Percentiles rank a stretch among this genome's conserved stretches.
phyloP scores from a whole-genome alignment of 441 rosid species.

The Adansonia gregorii region DNA sequence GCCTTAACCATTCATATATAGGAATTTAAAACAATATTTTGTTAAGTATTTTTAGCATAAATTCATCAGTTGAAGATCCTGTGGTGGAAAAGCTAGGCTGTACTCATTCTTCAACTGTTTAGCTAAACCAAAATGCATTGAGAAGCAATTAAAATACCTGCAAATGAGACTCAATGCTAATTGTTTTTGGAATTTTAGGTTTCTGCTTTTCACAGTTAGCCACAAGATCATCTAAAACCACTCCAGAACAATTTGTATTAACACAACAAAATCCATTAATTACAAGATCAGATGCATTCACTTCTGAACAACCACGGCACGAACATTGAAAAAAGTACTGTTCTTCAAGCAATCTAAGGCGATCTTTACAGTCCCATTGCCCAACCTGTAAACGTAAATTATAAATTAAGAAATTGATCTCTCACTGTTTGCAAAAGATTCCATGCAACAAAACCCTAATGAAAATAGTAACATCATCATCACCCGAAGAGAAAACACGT shows the following conservation, averaged over 20 bases:
- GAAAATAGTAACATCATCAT: slow-evolving; percentile 19
- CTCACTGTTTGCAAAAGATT: background rate
- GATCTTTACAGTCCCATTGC: slow-evolving; percentile 69
- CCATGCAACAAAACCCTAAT: background rate
- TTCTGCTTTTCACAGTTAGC: slow-evolving; percentile 45
- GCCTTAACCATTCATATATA: slow-evolving; percentile 4
- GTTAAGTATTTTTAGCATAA: background rate
- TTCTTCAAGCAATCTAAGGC: slow-evolving; percentile 69
- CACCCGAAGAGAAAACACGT: background rate
- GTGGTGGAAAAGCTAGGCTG: slow-evolving; percentile 12
- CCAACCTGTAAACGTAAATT: slow-evolving; percentile 64
- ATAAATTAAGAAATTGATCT: slow-evolving; percentile 8
- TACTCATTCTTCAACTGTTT: slow-evolving; percentile 10
- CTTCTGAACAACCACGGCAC: slow-evolving; percentile 68
- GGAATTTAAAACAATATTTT: background rate
- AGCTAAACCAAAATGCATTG: slow-evolving; percentile 21
- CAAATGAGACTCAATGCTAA: slow-evolving; percentile 37
- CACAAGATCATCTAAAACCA: slow-evolving; percentile 55
- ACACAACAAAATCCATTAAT: slow-evolving; percentile 68
- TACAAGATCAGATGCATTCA: slow-evolving; percentile 72
- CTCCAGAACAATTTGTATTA: slow-evolving; percentile 59
- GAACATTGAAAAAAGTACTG: slow-evolving; percentile 72
- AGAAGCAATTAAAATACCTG: slow-evolving; percentile 47
- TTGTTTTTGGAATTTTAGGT: slow-evolving; percentile 36
- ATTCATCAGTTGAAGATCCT: background rate